Percentiles rank a stretch among this genome's conserved stretches.
Evolutionary conservation across 495 filamentous ascomycete genomes (phyloP).

Genomic region (Amorphotheca resinae): DNA sequence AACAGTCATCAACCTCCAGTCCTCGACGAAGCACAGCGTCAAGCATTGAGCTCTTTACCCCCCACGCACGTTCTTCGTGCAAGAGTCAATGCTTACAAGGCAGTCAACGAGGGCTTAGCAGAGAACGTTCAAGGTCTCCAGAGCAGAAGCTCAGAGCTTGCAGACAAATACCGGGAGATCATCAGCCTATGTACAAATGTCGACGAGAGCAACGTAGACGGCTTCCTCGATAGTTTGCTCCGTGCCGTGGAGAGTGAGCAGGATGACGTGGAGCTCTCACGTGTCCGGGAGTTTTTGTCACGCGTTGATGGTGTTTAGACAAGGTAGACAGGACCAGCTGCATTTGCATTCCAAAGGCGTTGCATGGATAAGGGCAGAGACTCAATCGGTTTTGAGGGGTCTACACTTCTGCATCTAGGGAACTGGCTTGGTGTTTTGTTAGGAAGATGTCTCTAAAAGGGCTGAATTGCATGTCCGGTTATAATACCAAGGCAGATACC

Average conservation of each 20-base stretch:
- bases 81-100: conserved; percentile 33
- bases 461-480: too few species aligned
- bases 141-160: conserved; percentile 49
- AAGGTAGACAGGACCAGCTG: background rate
- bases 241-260: conserved; percentile 64
- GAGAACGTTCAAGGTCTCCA: conserved; percentile 37
- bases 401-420: too few species aligned
- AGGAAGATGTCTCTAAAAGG: too few species aligned
- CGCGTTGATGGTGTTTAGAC: conserved; percentile 41
- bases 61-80: conserved; percentile 17
- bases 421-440: too few species aligned
- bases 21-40: conserved; percentile 14
- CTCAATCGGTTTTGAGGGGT: background rate
- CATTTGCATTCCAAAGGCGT: background rate
- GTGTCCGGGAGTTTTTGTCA: conserved; percentile 60
- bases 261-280: conserved; percentile 49
- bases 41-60: conserved; percentile 13
- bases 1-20: conserved; percentile 14
- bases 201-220: conserved; percentile 50
- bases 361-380: background rate
- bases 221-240: conserved; percentile 45
- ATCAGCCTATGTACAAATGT: conserved; percentile 58
- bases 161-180: conserved; percentile 56
- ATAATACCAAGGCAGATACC: too few species aligned
- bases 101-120: conserved; percentile 32